Evolutionary conservation across 208 protist genomes (phyloP).

Genomic region (Leishmania aethiopica): DNA sequence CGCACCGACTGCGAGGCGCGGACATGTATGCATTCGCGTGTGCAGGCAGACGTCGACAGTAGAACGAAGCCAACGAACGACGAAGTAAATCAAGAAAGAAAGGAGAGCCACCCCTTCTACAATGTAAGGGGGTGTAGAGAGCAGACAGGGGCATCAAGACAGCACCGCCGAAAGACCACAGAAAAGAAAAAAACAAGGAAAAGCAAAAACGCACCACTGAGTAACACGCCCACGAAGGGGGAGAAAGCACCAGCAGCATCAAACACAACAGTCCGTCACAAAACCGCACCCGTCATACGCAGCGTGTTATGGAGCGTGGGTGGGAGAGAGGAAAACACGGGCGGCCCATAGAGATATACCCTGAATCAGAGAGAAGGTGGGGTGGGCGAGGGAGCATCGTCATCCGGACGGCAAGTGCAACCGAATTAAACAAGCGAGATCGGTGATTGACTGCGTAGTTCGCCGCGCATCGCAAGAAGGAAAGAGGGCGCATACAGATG

Average conservation of each 20-base stretch:
- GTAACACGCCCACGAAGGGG: no score
- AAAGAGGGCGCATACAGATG: neutral
- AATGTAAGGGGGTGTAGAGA: no score
- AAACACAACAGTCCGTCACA: no score
- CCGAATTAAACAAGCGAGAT: neutral
- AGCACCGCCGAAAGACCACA: no score
- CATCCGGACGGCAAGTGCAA: neutral
- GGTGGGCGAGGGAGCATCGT: neutral
- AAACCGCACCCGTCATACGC: no score
- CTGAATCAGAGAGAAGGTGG: neutral
- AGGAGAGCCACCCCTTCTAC: neutral
- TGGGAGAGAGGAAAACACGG: no score
- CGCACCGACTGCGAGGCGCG: neutral
- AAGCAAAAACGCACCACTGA: no score
- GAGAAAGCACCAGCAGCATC: no score
- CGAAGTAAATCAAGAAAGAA: constrained; percentile 5
- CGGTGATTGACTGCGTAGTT: neutral
- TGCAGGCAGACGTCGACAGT: neutral
- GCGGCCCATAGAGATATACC: neutral
- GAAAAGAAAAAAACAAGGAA: no score
- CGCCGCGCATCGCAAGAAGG: neutral
- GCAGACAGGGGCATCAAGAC: no score
- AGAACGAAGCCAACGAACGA: neutral
- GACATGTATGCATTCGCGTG: neutral
- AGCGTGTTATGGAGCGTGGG: no score